Percentiles rank a stretch among this genome's conserved stretches.
These are phyloP conservation scores for Eucalyptus microcorys DNA, from an alignment of 345 rosid genomes.

Conservation along the genomic window DNA sequence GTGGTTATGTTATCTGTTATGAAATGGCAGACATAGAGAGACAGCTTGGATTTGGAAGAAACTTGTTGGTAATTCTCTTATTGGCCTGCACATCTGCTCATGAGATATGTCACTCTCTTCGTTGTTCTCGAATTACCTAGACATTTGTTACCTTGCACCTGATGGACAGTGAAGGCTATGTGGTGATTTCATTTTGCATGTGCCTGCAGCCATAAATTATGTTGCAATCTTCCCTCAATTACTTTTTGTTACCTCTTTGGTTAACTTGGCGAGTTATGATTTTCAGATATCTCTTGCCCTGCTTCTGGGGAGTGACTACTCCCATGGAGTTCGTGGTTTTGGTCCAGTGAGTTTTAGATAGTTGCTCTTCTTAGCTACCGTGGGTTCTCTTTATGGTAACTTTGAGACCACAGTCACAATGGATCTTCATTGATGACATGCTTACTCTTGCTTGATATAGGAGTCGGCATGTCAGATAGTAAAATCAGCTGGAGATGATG, in stretches of 20 bases:
- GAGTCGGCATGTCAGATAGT: constrained; percentile 77
- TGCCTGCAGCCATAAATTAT: background rate
- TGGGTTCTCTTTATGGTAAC: background rate
- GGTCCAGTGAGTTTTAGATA: constrained; percentile 47
- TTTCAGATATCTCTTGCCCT: constrained; percentile 73
- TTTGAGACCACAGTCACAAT: background rate
- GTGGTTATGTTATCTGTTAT: constrained; percentile 77
- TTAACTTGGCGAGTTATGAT: background rate
- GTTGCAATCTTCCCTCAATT: background rate
- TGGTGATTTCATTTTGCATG: background rate
- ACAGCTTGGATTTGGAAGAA: constrained; percentile 84
- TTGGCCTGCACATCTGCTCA: background rate
- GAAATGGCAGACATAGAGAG: constrained; percentile 83
- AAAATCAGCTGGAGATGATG: constrained; percentile 52
- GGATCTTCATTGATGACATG: background rate
- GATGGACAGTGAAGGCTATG: background rate
- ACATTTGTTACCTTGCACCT: background rate
- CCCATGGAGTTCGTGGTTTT: constrained; percentile 69
- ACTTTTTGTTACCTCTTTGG: background rate
- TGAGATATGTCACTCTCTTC: background rate
- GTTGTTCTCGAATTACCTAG: background rate
- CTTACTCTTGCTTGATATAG: constrained; percentile 15
- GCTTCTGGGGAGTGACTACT: constrained; percentile 89
- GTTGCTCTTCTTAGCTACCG: background rate
- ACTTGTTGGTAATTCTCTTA: constrained; percentile 58